phyloP scores from a whole-genome alignment of 148 eudicot genomes.

The Fagopyrum tataricum region DNA sequence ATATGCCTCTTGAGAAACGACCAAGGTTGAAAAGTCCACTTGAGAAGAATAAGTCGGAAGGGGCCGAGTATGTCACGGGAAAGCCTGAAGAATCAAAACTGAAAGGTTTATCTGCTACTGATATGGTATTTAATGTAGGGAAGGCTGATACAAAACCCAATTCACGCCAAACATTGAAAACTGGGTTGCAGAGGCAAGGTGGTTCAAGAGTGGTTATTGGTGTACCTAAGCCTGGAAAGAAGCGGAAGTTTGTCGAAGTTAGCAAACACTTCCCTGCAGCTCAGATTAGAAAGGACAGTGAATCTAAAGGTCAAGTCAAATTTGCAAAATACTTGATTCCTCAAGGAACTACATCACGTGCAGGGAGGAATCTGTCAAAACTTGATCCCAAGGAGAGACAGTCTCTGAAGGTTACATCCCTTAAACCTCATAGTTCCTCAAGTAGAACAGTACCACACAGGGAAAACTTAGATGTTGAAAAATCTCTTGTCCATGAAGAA shows the following conservation, averaged over 20 bases:
- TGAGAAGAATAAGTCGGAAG: slow-evolving; percentile 21
- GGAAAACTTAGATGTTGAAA: slow-evolving; percentile 36
- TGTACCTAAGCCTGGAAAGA: slow-evolving; percentile 94
- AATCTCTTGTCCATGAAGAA: slow-evolving; percentile 38
- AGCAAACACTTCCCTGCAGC: slow-evolving; percentile 81
- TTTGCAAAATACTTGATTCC: slow-evolving; percentile 47
- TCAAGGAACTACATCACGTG: slow-evolving; percentile 51
- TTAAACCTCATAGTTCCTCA: slow-evolving; percentile 41
- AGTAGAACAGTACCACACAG: slow-evolving; percentile 44
- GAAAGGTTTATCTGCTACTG: slow-evolving; percentile 47
- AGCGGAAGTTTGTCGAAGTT: slow-evolving; percentile 82
- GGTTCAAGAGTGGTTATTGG: slow-evolving; percentile 72
- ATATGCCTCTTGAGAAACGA: slow-evolving; percentile 67
- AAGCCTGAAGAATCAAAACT: slow-evolving; percentile 37
- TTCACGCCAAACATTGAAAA: slow-evolving; percentile 44
- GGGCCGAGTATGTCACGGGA: slow-evolving; percentile 18
- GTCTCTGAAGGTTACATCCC: slow-evolving; percentile 35
- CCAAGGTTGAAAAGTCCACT: slow-evolving; percentile 39
- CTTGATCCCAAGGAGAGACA: slow-evolving; percentile 53
- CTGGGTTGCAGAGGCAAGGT: slow-evolving; percentile 62
- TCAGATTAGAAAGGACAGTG: slow-evolving; percentile 33
- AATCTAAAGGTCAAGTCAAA: slow-evolving; percentile 39
- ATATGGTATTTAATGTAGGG: slow-evolving; percentile 64
- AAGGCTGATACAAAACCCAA: slow-evolving; percentile 40
- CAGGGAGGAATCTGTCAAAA: slow-evolving; percentile 43